Percentiles rank a stretch among this genome's conserved stretches.
Conservation (phyloP, 2,329 filamentous ascomycete species). For the Nannizziopsis arthrosporioides region DNA sequence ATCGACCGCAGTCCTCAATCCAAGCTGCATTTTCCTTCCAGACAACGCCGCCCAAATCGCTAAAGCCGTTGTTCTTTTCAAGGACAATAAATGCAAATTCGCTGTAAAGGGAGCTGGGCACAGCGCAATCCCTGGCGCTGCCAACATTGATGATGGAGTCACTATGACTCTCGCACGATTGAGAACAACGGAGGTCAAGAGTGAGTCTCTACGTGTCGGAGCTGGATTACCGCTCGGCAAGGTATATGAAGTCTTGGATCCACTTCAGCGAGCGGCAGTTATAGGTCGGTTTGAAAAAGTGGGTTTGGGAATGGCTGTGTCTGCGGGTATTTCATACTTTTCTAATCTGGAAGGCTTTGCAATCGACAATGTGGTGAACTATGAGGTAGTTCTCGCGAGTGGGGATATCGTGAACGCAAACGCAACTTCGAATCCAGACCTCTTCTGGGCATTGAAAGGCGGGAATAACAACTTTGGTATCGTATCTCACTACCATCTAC, state of each 20-base stretch:
- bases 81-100: constrained; percentile 23
- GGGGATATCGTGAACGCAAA: constrained; percentile 38
- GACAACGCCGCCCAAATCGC: constrained; percentile 19
- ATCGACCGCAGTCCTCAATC: constrained; percentile 10
- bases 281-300: constrained; percentile 6
- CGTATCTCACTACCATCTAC: constrained; percentile 15
- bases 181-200: constrained; percentile 2
- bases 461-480: constrained; percentile 35
- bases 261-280: constrained; percentile 1
- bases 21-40: constrained; percentile 26
- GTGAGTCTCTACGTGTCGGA: not conserved
- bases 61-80: constrained; percentile 18
- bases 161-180: constrained; percentile 16
- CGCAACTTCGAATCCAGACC: constrained; percentile 32
- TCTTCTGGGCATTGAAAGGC: constrained; percentile 41
- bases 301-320: constrained; percentile 6
- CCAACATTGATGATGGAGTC: constrained; percentile 31
- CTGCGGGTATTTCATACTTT: constrained; percentile 38
- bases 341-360: constrained; percentile 38
- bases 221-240: not conserved
- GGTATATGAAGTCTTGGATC: constrained; percentile 5
- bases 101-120: constrained; percentile 36
- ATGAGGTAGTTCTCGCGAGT: constrained; percentile 35
- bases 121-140: constrained; percentile 26
- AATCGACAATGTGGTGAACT: constrained; percentile 38